phyloP scores from a whole-genome alignment of 2,329 filamentous ascomycete genomes.

The Pseudogymnoascus sp. region DNA sequence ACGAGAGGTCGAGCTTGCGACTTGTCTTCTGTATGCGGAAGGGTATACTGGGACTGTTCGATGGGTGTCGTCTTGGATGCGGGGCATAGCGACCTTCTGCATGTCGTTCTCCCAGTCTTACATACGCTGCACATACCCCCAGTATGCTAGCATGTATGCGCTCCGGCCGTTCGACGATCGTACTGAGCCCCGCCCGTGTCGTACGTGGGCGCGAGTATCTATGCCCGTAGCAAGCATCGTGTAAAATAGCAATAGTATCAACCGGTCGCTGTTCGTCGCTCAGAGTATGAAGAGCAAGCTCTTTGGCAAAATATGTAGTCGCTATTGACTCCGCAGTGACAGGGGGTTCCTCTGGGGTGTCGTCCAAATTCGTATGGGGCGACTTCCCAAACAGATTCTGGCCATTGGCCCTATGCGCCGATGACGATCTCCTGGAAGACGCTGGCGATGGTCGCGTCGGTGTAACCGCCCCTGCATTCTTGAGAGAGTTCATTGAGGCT shows the following conservation, averaged over 20 bases:
- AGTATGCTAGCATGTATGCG: slow-evolving; percentile 75
- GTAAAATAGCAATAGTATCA: slow-evolving; percentile 74
- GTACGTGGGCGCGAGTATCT: slow-evolving; percentile 78
- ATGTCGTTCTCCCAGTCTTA: slow-evolving; percentile 78
- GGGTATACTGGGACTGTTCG: slow-evolving; percentile 47
- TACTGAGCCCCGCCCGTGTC: slow-evolving; percentile 59
- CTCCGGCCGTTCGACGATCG: slow-evolving; percentile 90
- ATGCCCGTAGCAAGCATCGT: slow-evolving; percentile 93
- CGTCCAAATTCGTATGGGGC: slow-evolving; percentile 30
- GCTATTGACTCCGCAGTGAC: slow-evolving; percentile 40
- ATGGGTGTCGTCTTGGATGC: slow-evolving; percentile 49
- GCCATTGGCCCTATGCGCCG: slow-evolving; percentile 32
- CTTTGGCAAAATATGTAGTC: slow-evolving; percentile 25
- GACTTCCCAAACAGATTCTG: slow-evolving; percentile 32
- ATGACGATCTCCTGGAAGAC: slow-evolving; percentile 36
- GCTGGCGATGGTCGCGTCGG: slow-evolving; percentile 30
- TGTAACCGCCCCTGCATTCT: slow-evolving; percentile 30
- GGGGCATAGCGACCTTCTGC: slow-evolving; percentile 61
- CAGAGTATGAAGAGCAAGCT: slow-evolving; percentile 24
- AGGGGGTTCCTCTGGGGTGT: slow-evolving; percentile 28
- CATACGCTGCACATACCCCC: slow-evolving; percentile 79
- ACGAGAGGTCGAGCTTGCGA: slow-evolving; percentile 61
- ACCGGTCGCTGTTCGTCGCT: slow-evolving; percentile 28
- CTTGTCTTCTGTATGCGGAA: slow-evolving; percentile 81
- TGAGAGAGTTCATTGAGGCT: slow-evolving; percentile 36